Evolutionary conservation across 2,329 filamentous ascomycete species (phyloP).

Genomic region (Talaromyces sp.): DNA sequence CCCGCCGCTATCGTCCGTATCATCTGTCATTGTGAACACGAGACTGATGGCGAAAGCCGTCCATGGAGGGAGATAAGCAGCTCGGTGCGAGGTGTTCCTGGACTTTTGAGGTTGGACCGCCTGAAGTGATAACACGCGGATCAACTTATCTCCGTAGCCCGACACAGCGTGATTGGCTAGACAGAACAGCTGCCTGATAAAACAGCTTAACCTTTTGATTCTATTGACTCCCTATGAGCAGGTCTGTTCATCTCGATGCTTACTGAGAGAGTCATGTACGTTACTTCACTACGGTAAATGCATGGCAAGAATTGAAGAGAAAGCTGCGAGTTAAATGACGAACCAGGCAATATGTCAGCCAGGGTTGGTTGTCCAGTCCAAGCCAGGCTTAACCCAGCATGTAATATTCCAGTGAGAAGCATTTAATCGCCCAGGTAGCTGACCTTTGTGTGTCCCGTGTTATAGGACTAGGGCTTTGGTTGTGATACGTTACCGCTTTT

Average conservation of each 20-base stretch:
- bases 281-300: background rate
- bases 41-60: background rate
- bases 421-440: background rate
- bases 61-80: background rate
- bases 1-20: constrained; percentile 38
- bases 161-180: background rate
- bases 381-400: background rate
- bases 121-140: constrained; percentile 19
- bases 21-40: constrained; percentile 33
- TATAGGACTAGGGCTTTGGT: background rate
- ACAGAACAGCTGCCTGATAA: background rate
- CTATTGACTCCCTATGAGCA: background rate
- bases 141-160: constrained; percentile 28
- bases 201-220: background rate
- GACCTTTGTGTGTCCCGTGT: no score
- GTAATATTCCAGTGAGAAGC: background rate
- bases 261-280: background rate
- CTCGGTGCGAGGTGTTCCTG: background rate
- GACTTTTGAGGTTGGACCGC: constrained; percentile 5
- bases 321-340: background rate
- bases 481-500: background rate
- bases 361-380: background rate
- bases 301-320: background rate
- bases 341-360: background rate
- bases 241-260: background rate